These are phyloP conservation scores for Pneumocystis jirovecii DNA, from an alignment of 1,139 yeast species.

Conservation along the genomic window DNA sequence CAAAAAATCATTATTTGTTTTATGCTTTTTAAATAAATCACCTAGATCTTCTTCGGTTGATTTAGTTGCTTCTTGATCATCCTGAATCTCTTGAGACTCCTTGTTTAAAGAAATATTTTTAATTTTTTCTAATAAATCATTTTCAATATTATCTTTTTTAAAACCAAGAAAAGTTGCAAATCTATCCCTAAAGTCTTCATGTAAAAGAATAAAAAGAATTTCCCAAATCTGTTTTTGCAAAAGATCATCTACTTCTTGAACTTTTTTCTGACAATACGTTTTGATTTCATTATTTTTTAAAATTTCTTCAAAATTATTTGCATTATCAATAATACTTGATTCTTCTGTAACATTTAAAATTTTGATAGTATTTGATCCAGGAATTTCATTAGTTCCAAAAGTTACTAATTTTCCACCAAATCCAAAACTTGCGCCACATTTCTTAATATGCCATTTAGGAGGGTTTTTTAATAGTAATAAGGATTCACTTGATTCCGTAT, in stretches of 20 bases:
- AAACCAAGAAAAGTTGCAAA: slow-evolving; percentile 19
- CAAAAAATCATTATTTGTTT: slow-evolving; percentile 1
- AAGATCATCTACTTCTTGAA: slow-evolving; percentile 30
- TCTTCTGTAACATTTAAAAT: slow-evolving; percentile 25
- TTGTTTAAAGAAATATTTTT: slow-evolving; percentile 21
- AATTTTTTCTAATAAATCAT: slow-evolving; percentile 16
- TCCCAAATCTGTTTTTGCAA: slow-evolving; percentile 63
- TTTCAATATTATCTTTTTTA: slow-evolving; percentile 16
- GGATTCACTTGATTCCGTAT: slow-evolving; percentile 20
- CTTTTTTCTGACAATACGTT: slow-evolving; percentile 40
- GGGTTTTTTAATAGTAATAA: slow-evolving; percentile 55
- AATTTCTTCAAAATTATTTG: slow-evolving; percentile 42
- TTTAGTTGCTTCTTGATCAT: slow-evolving; percentile 16
- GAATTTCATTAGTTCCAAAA: slow-evolving; percentile 30
- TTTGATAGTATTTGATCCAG: slow-evolving; percentile 30
- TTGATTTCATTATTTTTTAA: slow-evolving; percentile 41
- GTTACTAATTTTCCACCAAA: slow-evolving; percentile 80
- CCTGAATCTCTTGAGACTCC: slow-evolving; percentile 11
- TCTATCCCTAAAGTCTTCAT: slow-evolving; percentile 33
- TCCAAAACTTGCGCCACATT: slow-evolving; percentile 70
- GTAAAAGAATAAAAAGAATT: slow-evolving; percentile 43
- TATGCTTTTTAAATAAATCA: slow-evolving; percentile 23
- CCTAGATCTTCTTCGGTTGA: slow-evolving; percentile 16
- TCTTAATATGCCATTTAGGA: slow-evolving; percentile 74
- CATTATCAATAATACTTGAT: slow-evolving; percentile 28